Percentiles rank a stretch among this genome's conserved stretches.
These are phyloP conservation scores for Hyaloperonospora arabidopsidis DNA, from an alignment of 352 stramenopile species.

Conservation along the genomic window DNA sequence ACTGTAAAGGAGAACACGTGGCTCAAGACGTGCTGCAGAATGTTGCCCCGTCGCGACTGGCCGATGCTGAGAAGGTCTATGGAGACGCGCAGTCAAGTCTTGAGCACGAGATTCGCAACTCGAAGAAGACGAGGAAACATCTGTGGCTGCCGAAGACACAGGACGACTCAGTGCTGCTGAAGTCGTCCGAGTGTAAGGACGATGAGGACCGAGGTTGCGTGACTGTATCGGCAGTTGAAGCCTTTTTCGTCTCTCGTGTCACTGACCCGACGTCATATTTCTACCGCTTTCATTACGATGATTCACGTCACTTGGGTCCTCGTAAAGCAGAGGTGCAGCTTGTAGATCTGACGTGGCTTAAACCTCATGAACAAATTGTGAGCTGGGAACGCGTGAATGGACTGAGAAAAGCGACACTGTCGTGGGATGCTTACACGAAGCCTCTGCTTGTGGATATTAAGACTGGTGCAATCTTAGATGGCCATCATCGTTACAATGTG, in stretches of 20 bases:
- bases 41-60: constrained; percentile 43
- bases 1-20: constrained; percentile 59
- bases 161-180: constrained; percentile 63
- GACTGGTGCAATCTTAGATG: constrained; percentile 75
- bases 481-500: constrained; percentile 79
- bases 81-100: constrained; percentile 40
- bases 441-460: constrained; percentile 73
- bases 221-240: constrained; percentile 34
- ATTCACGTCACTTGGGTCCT: constrained; percentile 49
- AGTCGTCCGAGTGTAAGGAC: constrained; percentile 6
- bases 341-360: constrained; percentile 75
- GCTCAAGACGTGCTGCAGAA: constrained; percentile 59
- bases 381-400: constrained; percentile 70
- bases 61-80: constrained; percentile 51
- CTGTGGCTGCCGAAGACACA: constrained; percentile 69
- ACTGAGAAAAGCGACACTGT: constrained; percentile 67
- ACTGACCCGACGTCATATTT: constrained; percentile 85
- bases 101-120: constrained; percentile 55
- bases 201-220: constrained; percentile 7
- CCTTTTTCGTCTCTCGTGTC: constrained; percentile 74
- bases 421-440: constrained; percentile 78
- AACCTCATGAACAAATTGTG: constrained; percentile 80
- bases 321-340: constrained; percentile 77
- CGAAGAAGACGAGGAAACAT: constrained; percentile 56
- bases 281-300: constrained; percentile 73